These are phyloP conservation scores for Globisporangium acanthophoron DNA, from an alignment of 352 stramenopile genomes.

Conservation along the genomic window DNA sequence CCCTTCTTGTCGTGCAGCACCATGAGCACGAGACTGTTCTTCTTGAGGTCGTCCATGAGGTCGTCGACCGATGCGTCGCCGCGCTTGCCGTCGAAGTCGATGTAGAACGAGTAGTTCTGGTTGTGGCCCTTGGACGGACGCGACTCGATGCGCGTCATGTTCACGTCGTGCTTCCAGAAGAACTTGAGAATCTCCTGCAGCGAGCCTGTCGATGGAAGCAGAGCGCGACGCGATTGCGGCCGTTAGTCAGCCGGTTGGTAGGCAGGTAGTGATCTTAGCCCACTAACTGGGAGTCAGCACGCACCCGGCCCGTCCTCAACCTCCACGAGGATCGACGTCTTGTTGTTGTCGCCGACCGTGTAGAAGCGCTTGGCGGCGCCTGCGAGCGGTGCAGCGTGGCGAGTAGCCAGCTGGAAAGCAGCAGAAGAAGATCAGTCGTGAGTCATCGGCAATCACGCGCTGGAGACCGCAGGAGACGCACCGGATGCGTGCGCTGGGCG, in stretches of 20 bases:
- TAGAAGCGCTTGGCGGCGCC: conserved; percentile 8
- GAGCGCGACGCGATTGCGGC: background rate
- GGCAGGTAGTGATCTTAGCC: no score
- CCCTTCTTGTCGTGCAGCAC: conserved; percentile 93
- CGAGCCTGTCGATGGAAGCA: conserved; percentile 45
- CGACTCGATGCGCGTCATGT: conserved; percentile 96
- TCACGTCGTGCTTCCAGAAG: conserved; percentile 97
- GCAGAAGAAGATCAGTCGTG: background rate
- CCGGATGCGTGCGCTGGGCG: conserved; percentile 1
- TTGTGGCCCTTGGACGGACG: conserved; percentile 82
- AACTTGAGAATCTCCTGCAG: conserved; percentile 94
- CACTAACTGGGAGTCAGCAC: background rate
- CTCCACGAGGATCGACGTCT: conserved; percentile 77
- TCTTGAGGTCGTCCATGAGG: conserved; percentile 83
- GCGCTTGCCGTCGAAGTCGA: conserved; percentile 88
- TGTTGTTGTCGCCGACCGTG: conserved; percentile 38
- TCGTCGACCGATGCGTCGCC: conserved; percentile 75
- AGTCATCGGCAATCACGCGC: background rate
- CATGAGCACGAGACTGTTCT: conserved; percentile 87
- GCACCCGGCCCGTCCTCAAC: conserved; percentile 54
- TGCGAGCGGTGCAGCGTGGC: conserved; percentile 6
- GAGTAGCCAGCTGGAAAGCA: background rate
- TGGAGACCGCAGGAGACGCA: background rate
- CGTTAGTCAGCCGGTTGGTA: no score
- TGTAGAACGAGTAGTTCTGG: conserved; percentile 91